Percentiles rank a stretch among this genome's conserved stretches.
phyloP scores from a whole-genome alignment of 2,329 filamentous ascomycete species.

The Diaporthe capsici region DNA sequence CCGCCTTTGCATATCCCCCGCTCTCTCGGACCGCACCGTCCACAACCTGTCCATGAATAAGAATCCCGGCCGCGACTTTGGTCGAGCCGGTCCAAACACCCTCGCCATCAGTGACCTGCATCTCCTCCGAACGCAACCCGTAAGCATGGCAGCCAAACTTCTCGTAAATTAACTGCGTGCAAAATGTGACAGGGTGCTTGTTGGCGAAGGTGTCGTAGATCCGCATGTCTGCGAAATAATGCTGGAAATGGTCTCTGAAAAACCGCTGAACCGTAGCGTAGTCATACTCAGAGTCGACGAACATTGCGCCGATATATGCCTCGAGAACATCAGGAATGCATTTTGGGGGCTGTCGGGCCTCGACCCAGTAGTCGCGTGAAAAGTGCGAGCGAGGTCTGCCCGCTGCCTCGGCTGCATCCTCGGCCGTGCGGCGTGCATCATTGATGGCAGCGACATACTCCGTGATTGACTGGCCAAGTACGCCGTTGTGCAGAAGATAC shows the following conservation, averaged over 20 bases:
- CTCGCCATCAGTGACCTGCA: constrained; percentile 53
- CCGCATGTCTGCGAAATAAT: constrained; percentile 87
- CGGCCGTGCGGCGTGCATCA: constrained; percentile 53
- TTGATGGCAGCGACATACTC: constrained; percentile 72
- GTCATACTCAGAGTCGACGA: constrained; percentile 89
- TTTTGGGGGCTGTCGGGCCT: constrained; percentile 76
- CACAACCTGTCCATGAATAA: constrained; percentile 81
- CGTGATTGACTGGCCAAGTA: constrained; percentile 60
- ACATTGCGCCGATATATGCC: constrained; percentile 89
- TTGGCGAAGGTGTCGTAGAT: constrained; percentile 91
- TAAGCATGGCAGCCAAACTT: constrained; percentile 75
- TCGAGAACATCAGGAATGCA: constrained; percentile 88
- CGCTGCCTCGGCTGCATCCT: constrained; percentile 50
- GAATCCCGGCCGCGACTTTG: constrained; percentile 77
- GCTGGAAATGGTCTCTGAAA: constrained; percentile 80
- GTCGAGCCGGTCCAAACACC: constrained; percentile 49
- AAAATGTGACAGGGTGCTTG: constrained; percentile 84
- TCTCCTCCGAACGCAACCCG: constrained; percentile 68
- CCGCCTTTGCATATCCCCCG: constrained; percentile 80
- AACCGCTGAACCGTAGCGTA: constrained; percentile 81
- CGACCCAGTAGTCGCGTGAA: constrained; percentile 78
- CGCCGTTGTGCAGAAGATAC: constrained; percentile 73
- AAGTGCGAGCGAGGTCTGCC: constrained; percentile 57
- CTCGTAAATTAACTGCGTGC: constrained; percentile 74
- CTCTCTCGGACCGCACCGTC: constrained; percentile 73